These are phyloP conservation scores for Lactarius indigo DNA, from an alignment of 768 basidiomycete species.

Conservation along the genomic window DNA sequence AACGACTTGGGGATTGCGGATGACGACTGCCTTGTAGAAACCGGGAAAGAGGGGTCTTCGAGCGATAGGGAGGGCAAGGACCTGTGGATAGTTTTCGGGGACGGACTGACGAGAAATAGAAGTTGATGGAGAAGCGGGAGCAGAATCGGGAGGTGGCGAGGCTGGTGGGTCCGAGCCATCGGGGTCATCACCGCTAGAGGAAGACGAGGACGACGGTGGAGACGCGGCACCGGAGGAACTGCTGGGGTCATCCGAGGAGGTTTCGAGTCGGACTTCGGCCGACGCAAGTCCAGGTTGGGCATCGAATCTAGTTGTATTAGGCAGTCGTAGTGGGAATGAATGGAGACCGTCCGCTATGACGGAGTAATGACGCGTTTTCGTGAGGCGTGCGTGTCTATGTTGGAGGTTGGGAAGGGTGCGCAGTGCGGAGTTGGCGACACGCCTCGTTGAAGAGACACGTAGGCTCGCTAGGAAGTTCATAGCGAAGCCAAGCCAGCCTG, in stretches of 20 bases:
- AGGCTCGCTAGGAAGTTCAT: slow-evolving; percentile 12
- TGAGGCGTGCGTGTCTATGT: not conserved
- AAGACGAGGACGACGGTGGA: slow-evolving; percentile 42
- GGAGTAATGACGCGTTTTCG: slow-evolving; percentile 8
- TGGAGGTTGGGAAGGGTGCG: not conserved
- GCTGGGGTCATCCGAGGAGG: slow-evolving; percentile 11
- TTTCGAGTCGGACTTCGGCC: slow-evolving; percentile 16
- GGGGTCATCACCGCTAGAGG: slow-evolving; percentile 34
- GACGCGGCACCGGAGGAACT: slow-evolving; percentile 34
- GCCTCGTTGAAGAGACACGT: not conserved
- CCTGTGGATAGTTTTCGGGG: slow-evolving; percentile 88
- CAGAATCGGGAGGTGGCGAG: slow-evolving; percentile 37
- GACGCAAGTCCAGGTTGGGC: not conserved
- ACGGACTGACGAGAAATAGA: slow-evolving; percentile 83
- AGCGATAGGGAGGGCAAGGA: slow-evolving; percentile 92
- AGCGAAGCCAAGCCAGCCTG: not conserved
- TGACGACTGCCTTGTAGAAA: slow-evolving; percentile 96
- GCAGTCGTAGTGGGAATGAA: not conserved
- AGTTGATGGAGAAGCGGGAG: slow-evolving; percentile 39
- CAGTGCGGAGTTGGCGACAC: not conserved
- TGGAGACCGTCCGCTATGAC: not conserved
- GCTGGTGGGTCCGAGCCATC: slow-evolving; percentile 41
- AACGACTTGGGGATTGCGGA: slow-evolving; percentile 87
- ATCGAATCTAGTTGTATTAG: not conserved
- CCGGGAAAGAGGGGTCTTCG: slow-evolving; percentile 94